A percentile compares a stretch with the other conserved stretches of the same genome.
Evolutionary conservation across 805 yeast genomes (phyloP).

Genomic region (Phaffomyces thermotolerans): DNA sequence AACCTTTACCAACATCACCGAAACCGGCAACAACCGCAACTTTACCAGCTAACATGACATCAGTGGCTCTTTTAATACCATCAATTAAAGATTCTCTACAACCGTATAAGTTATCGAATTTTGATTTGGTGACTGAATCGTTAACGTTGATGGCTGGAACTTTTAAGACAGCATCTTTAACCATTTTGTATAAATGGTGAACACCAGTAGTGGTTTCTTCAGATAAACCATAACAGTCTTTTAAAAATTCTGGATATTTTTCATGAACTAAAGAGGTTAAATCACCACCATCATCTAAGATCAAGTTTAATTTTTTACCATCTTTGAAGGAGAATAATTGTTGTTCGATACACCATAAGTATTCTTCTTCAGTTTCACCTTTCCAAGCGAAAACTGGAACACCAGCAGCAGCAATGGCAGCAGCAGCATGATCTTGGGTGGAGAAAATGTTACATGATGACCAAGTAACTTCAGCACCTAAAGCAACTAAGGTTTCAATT

Average conservation of each 20-base stretch:
- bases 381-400: slow-evolving; percentile 99
- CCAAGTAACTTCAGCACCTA: slow-evolving; percentile 99
- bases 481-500: slow-evolving; percentile 92
- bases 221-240: slow-evolving; percentile 90
- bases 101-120: slow-evolving; percentile 98
- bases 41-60: slow-evolving; percentile 99
- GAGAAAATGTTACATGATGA: slow-evolving; percentile 98
- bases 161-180: slow-evolving; percentile 80
- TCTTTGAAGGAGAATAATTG: slow-evolving; percentile 98
- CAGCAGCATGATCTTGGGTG: slow-evolving; percentile 99
- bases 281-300: slow-evolving; percentile 99
- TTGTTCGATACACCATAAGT: slow-evolving; percentile 98
- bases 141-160: slow-evolving; percentile 99
- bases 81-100: slow-evolving; percentile 98
- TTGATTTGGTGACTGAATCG: slow-evolving; percentile 98
- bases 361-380: slow-evolving; percentile 99
- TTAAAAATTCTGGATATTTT: slow-evolving; percentile 95
- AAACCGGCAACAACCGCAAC: slow-evolving; percentile 98
- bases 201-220: slow-evolving; percentile 99
- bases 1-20: slow-evolving; percentile 99
- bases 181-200: slow-evolving; percentile 96
- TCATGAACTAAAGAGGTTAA: slow-evolving; percentile 94
- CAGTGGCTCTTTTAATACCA: slow-evolving; percentile 99
- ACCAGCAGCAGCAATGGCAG: slow-evolving; percentile 99
- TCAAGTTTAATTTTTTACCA: slow-evolving; percentile 88